These are phyloP conservation scores for Cytospora piceicola DNA, from an alignment of 2,329 filamentous ascomycete species.

Conservation along the genomic window DNA sequence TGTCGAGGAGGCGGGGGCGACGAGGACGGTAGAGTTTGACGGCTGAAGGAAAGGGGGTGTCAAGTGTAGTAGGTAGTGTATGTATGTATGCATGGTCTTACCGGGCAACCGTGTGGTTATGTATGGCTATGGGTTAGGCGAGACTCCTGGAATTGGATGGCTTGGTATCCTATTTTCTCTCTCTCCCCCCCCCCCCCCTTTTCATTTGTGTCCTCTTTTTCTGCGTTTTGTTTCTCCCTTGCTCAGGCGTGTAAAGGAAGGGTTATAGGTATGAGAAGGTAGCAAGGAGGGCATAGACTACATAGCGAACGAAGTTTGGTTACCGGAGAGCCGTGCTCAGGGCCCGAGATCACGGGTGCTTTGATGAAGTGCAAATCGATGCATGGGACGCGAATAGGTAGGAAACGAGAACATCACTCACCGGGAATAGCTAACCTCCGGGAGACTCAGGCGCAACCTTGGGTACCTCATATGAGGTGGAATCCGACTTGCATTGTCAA, in stretches of 20 bases:
- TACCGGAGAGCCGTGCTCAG: not conserved
- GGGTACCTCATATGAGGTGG: too few species aligned
- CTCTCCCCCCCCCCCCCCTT: not conserved
- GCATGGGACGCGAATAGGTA: too few species aligned
- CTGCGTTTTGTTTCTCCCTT: not conserved
- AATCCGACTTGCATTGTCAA: too few species aligned
- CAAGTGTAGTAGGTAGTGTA: not conserved
- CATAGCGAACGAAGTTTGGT: not conserved
- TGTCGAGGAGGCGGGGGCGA: constrained; percentile 35
- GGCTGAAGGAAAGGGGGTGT: constrained; percentile 37
- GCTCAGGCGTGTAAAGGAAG: not conserved
- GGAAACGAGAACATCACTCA: too few species aligned
- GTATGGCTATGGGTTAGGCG: not conserved
- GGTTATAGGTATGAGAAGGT: not conserved
- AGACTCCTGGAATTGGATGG: not conserved
- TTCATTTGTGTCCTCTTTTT: not conserved
- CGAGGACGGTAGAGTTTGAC: constrained; percentile 54
- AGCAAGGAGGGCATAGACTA: not conserved
- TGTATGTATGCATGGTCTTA: not conserved
- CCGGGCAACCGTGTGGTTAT: not conserved
- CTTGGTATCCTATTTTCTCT: not conserved
- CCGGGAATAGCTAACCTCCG: too few species aligned
- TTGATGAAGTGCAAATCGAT: too few species aligned
- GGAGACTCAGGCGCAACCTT: too few species aligned
- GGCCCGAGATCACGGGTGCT: not conserved